Evolutionary conservation across 805 yeast species (phyloP).

Genomic region (Metschnikowia vanudenii): DNA sequence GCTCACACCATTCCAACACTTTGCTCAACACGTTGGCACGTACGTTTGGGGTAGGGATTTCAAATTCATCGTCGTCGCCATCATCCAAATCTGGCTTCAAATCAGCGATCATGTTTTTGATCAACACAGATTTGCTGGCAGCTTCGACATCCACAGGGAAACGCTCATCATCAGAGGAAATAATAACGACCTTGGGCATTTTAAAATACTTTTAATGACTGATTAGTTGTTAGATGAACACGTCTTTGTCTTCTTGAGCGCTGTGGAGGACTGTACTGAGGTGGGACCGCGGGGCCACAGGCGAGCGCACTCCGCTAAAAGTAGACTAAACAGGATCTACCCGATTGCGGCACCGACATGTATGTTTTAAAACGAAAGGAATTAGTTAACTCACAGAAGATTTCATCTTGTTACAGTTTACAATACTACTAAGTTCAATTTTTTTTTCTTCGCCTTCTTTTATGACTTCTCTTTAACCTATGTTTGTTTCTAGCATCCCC

Average conservation of each 20-base stretch:
- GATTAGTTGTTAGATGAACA: too few species aligned
- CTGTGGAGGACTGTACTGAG: not conserved
- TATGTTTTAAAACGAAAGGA: not conserved
- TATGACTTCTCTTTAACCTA: not conserved
- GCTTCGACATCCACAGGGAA: conserved; percentile 77
- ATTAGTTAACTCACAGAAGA: not conserved
- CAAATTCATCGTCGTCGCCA: conserved; percentile 52
- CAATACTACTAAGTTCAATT: too few species aligned
- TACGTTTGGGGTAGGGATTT: conserved; percentile 88
- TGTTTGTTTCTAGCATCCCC: not conserved
- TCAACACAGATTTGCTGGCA: conserved; percentile 80
- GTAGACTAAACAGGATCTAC: too few species aligned
- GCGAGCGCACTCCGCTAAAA: not conserved
- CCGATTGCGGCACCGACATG: too few species aligned
- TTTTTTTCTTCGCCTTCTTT: not conserved
- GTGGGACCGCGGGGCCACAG: not conserved
- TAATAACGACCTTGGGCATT: conserved; percentile 48
- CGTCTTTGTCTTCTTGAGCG: not conserved
- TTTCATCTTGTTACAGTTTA: not conserved
- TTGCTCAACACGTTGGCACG: conserved; percentile 82
- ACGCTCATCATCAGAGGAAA: conserved; percentile 78
- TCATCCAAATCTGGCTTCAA: conserved; percentile 60
- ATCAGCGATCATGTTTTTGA: conserved; percentile 85
- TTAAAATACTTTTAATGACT: conserved; percentile 3
- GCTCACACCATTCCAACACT: conserved; percentile 95